Conservation (phyloP, 495 filamentous ascomycete species). For the Aeminium ludgeri region DNA sequence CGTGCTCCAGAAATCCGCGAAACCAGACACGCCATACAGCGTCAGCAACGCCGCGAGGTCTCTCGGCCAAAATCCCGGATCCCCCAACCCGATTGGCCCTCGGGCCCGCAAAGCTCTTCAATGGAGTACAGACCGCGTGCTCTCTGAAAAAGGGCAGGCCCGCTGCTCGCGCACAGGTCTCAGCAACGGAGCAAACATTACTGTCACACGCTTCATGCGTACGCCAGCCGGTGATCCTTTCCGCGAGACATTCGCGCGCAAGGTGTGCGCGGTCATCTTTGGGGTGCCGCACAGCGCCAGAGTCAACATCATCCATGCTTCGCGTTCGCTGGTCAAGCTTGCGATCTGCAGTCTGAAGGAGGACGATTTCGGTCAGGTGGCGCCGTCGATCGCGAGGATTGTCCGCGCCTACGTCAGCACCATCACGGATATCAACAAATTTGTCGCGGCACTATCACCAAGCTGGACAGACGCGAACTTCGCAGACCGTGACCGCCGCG, state of each 20-base stretch:
- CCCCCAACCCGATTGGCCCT: slow-evolving; percentile 7
- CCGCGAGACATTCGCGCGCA: slow-evolving; percentile 48
- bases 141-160: slow-evolving; percentile 19
- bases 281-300: slow-evolving; percentile 51
- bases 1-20: slow-evolving; percentile 23
- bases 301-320: slow-evolving; percentile 49
- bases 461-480: slow-evolving; percentile 71
- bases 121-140: slow-evolving; percentile 21
- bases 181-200: slow-evolving; percentile 18
- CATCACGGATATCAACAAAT: slow-evolving; percentile 50
- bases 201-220: slow-evolving; percentile 26
- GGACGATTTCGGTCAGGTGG: slow-evolving; percentile 75
- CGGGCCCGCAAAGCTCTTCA: slow-evolving; percentile 13
- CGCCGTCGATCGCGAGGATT: slow-evolving; percentile 54
- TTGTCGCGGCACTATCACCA: slow-evolving; percentile 38
- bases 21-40: slow-evolving; percentile 26
- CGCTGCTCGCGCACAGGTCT: slow-evolving; percentile 19
- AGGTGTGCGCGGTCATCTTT: slow-evolving; percentile 43
- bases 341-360: slow-evolving; percentile 58
- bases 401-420: slow-evolving; percentile 53
- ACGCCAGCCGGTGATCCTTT: slow-evolving; percentile 48
- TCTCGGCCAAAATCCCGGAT: slow-evolving; percentile 37
- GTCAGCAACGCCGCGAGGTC: slow-evolving; percentile 39
- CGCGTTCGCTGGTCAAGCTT: slow-evolving; percentile 49
- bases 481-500: slow-evolving; percentile 10